Evolutionary conservation across 306 rosid genomes (phyloP).

Genomic region (Rosa persica): DNA sequence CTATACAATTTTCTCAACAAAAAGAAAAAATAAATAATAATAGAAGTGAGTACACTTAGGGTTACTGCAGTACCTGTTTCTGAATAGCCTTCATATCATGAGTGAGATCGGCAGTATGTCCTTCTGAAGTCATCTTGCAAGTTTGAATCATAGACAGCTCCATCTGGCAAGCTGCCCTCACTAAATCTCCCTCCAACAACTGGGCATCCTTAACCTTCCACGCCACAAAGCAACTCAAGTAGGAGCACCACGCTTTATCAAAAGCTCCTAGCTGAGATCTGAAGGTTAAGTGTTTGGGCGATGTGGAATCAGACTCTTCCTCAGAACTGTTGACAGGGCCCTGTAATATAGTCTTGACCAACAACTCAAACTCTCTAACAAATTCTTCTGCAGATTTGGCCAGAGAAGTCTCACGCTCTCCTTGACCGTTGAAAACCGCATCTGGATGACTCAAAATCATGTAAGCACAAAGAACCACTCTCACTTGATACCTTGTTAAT

Average conservation of each 20-base stretch:
- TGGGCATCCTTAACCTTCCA: conserved; percentile 97
- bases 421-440: conserved; percentile 78
- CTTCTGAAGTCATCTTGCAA: conserved; percentile 76
- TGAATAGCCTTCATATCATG: conserved; percentile 92
- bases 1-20: no score
- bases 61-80: conserved; percentile 64
- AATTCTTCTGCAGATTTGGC: conserved; percentile 77
- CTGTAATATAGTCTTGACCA: conserved; percentile 62
- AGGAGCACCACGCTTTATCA: conserved; percentile 95
- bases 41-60: not conserved
- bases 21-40: not conserved
- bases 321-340: conserved; percentile 67
- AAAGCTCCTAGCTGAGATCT: conserved; percentile 81
- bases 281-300: conserved; percentile 59
- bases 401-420: conserved; percentile 73
- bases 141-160: conserved; percentile 96
- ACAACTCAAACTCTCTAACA: conserved; percentile 63
- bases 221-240: conserved; percentile 76
- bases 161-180: conserved; percentile 96
- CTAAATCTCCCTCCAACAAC: conserved; percentile 81
- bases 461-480: conserved; percentile 84
- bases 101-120: conserved; percentile 53
- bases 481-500: conserved; percentile 75
- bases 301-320: conserved; percentile 48
- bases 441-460: conserved; percentile 88